A percentile compares a stretch with the other conserved stretches of the same genome.
These are phyloP conservation scores for Olyra latifolia DNA, from an alignment of 176 grass and related monocot species.

Conservation along the genomic window DNA sequence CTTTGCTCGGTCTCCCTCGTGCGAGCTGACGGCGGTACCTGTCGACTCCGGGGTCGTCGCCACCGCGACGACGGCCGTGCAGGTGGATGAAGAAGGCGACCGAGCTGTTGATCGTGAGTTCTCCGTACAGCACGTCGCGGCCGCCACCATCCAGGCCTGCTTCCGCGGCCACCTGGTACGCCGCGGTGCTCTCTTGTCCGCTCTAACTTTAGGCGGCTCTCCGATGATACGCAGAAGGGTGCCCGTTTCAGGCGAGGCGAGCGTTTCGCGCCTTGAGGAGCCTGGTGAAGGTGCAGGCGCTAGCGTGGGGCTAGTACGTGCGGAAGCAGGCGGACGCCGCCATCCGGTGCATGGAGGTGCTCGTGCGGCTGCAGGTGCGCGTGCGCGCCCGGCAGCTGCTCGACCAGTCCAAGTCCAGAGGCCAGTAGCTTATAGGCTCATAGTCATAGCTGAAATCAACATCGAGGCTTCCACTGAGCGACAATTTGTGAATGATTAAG, in stretches of 20 bases:
- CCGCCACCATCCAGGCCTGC: slow-evolving; percentile 37
- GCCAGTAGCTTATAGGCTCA: no score
- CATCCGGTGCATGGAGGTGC: slow-evolving; percentile 45
- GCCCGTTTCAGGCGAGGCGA: slow-evolving; percentile 29
- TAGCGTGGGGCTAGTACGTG: slow-evolving; percentile 39
- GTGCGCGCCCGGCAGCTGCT: slow-evolving; percentile 25
- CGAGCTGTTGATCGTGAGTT: neutral
- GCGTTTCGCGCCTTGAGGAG: slow-evolving; percentile 33
- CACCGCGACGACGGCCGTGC: neutral
- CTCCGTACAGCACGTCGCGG: neutral
- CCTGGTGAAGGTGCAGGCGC: slow-evolving; percentile 51
- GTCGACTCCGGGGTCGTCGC: neutral
- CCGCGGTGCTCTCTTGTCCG: neutral
- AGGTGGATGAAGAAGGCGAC: neutral
- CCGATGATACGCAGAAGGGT: neutral
- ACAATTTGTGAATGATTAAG: neutral
- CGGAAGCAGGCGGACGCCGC: slow-evolving; percentile 33
- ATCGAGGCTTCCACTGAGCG: neutral
- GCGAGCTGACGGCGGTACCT: neutral
- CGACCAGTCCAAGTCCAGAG: slow-evolving; percentile 9
- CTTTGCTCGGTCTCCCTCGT: neutral
- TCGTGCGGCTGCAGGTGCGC: slow-evolving; percentile 39
- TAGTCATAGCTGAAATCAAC: neutral
- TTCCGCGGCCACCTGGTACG: slow-evolving; percentile 47
- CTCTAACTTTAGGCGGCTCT: neutral